phyloP scores from a whole-genome alignment of 2,329 filamentous ascomycete genomes.

The Alternaria panax region DNA sequence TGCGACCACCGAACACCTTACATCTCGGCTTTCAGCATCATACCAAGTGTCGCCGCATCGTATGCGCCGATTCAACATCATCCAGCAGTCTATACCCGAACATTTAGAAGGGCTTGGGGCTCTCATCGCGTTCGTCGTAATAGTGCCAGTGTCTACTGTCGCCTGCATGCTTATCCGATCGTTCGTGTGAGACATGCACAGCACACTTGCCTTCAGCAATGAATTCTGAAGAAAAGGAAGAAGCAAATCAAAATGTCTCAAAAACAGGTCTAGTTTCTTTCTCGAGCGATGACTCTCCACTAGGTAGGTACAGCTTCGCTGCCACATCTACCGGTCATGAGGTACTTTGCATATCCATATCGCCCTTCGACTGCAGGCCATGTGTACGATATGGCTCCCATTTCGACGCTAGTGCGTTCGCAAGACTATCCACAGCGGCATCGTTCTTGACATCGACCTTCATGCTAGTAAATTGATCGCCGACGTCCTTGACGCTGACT shows the following conservation, averaged over 20 bases:
- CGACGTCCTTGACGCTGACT: background rate
- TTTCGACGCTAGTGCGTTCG: background rate
- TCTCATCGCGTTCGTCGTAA: background rate
- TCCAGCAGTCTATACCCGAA: background rate
- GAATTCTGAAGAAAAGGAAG: background rate
- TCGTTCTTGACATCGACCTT: background rate
- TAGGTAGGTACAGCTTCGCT: background rate
- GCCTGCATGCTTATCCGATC: background rate
- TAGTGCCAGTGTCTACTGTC: background rate
- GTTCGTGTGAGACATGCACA: background rate
- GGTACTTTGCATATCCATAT: background rate
- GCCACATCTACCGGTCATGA: background rate
- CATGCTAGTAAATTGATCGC: background rate
- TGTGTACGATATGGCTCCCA: background rate
- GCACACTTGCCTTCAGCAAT: background rate
- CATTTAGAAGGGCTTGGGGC: accelerated
- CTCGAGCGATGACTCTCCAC: background rate
- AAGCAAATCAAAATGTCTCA: too few relatives aligned
- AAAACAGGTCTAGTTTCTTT: background rate
- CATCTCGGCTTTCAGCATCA: background rate
- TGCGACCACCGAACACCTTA: background rate
- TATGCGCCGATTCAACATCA: accelerated
- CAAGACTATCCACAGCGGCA: background rate
- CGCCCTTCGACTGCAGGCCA: background rate
- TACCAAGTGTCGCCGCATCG: background rate